A percentile compares a stretch with the other conserved stretches of the same genome.
Conservation (phyloP, 768 basidiomycete genomes). For the Hydnum rufescens region DNA sequence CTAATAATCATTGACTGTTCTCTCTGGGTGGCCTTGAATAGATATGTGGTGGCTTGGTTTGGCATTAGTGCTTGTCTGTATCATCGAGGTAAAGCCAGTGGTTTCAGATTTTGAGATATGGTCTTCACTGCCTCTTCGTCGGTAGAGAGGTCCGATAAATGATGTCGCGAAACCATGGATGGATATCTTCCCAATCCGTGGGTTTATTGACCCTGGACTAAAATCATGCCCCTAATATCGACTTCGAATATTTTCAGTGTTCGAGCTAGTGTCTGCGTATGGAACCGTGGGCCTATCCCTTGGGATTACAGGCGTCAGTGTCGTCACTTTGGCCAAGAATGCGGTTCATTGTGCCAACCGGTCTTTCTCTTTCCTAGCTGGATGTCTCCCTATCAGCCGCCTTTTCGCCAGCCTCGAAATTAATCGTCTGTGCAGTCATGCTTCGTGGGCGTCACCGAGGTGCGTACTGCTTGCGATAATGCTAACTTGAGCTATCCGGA, state of each 20-base stretch:
- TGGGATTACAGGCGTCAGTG: conserved; percentile 57
- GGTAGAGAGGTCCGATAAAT: conserved; percentile 40
- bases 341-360: conserved; percentile 7
- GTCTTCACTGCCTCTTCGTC: background rate
- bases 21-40: conserved; percentile 14
- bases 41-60: conserved; percentile 94
- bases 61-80: conserved; percentile 76
- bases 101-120: background rate
- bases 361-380: conserved; percentile 28
- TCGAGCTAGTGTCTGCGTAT: conserved; percentile 76
- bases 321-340: too few relatives aligned
- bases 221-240: background rate
- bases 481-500: too few relatives aligned
- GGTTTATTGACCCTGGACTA: conserved; percentile 15
- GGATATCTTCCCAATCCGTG: conserved; percentile 62
- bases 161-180: conserved; percentile 44
- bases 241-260: conserved; percentile 26
- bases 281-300: conserved; percentile 79
- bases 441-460: conserved; percentile 84
- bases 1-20: background rate
- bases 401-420: conserved; percentile 63
- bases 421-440: conserved; percentile 78
- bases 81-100: conserved; percentile 52
- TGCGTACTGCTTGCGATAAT: conserved; percentile 14
- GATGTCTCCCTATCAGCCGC: conserved; percentile 69